These are phyloP conservation scores for Colletotrichum melonis DNA, from an alignment of 2,329 filamentous ascomycete genomes.

Conservation along the genomic window DNA sequence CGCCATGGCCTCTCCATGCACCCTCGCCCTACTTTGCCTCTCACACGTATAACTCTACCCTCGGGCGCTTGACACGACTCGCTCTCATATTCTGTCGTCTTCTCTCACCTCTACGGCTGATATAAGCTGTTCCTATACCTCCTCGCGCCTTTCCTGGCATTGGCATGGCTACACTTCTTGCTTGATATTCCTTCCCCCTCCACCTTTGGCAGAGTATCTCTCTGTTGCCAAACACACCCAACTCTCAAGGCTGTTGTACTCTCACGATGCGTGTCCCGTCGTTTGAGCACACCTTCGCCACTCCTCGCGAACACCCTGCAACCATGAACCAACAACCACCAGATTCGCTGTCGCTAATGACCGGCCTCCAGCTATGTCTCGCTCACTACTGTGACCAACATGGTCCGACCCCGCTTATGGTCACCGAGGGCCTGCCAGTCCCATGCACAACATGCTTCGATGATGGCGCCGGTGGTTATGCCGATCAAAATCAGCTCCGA, in stretches of 20 bases:
- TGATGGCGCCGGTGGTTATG: constrained; percentile 46
- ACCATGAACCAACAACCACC: constrained; percentile 33
- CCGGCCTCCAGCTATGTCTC: constrained; percentile 69
- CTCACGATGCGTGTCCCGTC: constrained; percentile 36
- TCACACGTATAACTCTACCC: constrained; percentile 24
- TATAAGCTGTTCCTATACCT: constrained; percentile 16
- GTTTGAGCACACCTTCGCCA: constrained; percentile 29
- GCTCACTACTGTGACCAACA: constrained; percentile 79
- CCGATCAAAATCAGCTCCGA: constrained; percentile 44
- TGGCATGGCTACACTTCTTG: constrained; percentile 1
- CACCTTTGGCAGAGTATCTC: not conserved
- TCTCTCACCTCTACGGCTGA: not conserved
- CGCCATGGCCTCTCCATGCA: constrained; percentile 29
- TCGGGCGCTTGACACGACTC: constrained; percentile 28
- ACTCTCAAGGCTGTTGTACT: not conserved
- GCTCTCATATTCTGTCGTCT: not conserved
- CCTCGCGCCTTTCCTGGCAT: not conserved
- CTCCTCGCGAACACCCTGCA: constrained; percentile 10
- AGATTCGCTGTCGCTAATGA: constrained; percentile 35
- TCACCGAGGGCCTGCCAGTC: constrained; percentile 73
- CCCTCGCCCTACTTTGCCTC: constrained; percentile 12
- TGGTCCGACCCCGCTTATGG: constrained; percentile 76
- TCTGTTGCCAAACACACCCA: not conserved
- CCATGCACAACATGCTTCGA: constrained; percentile 71
- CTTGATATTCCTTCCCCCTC: not conserved